Evolutionary conservation across 805 yeast species (phyloP).

Genomic region (Barnettozyma siamensis): DNA sequence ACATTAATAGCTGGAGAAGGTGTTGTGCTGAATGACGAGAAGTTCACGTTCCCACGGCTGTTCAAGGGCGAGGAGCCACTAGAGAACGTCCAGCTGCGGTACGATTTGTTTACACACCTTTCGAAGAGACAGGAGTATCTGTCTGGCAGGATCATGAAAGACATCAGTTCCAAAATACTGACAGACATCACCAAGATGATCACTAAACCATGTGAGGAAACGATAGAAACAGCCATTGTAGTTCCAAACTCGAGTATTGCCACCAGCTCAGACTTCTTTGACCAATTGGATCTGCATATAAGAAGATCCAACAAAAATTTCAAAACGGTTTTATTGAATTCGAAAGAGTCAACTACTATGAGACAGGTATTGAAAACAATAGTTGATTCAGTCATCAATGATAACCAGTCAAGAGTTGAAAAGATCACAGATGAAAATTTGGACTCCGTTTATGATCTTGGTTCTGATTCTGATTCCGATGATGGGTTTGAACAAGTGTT

Average conservation of each 20-base stretch:
- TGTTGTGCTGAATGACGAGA: neutral
- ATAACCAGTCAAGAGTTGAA: neutral
- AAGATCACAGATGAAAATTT: neutral
- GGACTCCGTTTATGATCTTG: constrained; percentile 6
- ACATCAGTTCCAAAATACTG: constrained; percentile 13
- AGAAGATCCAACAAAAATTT: constrained; percentile 4
- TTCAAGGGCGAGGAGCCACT: constrained; percentile 16
- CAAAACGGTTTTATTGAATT: constrained; percentile 16
- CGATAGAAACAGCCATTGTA: constrained; percentile 17
- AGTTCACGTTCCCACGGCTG: constrained; percentile 14
- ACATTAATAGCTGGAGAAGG: constrained; percentile 17
- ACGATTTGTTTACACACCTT: constrained; percentile 10
- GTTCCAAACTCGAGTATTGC: constrained; percentile 20
- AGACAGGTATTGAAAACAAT: constrained; percentile 19
- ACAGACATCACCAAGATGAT: constrained; percentile 11
- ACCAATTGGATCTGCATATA: constrained; percentile 11
- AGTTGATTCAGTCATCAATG: constrained; percentile 13
- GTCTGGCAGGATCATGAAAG: constrained; percentile 14
- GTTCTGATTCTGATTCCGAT: constrained; percentile 11
- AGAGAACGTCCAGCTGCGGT: constrained; percentile 15
- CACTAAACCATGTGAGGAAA: neutral
- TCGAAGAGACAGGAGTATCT: constrained; percentile 12
- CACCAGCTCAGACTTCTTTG: constrained; percentile 14
- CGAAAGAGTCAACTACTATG: constrained; percentile 25
- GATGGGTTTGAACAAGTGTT: constrained; percentile 11